phyloP scores from a whole-genome alignment of 306 rosid species.

The Fagus sylvatica region DNA sequence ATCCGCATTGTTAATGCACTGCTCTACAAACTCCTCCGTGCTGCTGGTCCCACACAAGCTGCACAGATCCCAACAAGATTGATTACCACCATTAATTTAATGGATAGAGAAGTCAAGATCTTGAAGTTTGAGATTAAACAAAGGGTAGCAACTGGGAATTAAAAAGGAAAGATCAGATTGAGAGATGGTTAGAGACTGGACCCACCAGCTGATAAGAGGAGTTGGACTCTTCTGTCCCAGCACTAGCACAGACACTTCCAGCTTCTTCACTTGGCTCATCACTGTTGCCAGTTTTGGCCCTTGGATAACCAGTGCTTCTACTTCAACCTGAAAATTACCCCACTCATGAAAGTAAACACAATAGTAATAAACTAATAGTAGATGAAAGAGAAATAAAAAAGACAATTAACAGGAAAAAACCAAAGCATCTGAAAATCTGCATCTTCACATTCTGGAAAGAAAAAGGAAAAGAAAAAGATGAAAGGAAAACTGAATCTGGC shows the following conservation, averaged over 20 bases:
- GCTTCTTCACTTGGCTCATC: slow-evolving; percentile 88
- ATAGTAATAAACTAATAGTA: neutral
- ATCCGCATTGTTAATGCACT: slow-evolving; percentile 77
- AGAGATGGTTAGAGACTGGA: slow-evolving; percentile 16
- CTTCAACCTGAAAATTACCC: slow-evolving; percentile 65
- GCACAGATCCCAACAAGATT: slow-evolving; percentile 17
- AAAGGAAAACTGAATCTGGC: slow-evolving; percentile 23
- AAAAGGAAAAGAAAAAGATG: slow-evolving; percentile 34
- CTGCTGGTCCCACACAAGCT: slow-evolving; percentile 72
- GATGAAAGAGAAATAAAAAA: neutral
- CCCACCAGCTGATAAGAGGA: slow-evolving; percentile 70
- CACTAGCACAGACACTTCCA: slow-evolving; percentile 85
- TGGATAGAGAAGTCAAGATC: neutral
- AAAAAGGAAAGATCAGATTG: slow-evolving; percentile 1
- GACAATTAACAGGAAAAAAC: slow-evolving; percentile 15
- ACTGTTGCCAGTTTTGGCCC: slow-evolving; percentile 82
- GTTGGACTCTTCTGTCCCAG: slow-evolving; percentile 85
- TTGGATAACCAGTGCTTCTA: slow-evolving; percentile 83
- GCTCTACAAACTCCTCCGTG: slow-evolving; percentile 75
- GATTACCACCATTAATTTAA: neutral
- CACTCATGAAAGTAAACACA: slow-evolving; percentile 6
- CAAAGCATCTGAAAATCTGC: slow-evolving; percentile 26
- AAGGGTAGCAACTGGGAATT: neutral
- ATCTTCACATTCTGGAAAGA: slow-evolving; percentile 32
- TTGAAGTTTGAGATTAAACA: neutral